Percentiles rank a stretch among this genome's conserved stretches.
These are phyloP conservation scores for Zelonia costaricensis DNA, from an alignment of 208 protist species.

Conservation along the genomic window DNA sequence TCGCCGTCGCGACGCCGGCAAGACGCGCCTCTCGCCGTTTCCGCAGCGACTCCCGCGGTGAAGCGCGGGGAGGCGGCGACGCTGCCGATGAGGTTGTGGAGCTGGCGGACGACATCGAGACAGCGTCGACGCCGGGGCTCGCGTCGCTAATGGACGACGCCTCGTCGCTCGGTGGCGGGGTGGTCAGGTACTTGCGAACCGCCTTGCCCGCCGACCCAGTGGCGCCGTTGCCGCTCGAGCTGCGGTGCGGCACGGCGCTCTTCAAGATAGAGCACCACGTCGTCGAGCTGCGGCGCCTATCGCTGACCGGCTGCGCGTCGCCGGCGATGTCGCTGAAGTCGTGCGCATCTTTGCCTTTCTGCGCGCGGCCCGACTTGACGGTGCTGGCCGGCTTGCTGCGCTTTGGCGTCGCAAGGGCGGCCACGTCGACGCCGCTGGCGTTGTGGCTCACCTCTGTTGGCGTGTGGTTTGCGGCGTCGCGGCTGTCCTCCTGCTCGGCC, in stretches of 20 bases:
- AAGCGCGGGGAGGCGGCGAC: neutral
- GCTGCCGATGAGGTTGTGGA: neutral
- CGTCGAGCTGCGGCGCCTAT: conserved; percentile 6
- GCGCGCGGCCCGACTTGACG: neutral
- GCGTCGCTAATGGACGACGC: neutral
- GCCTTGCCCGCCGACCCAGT: neutral
- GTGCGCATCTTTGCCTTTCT: neutral
- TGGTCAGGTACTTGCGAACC: conserved; percentile 16
- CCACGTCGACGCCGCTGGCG: neutral
- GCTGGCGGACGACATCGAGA: conserved; percentile 1
- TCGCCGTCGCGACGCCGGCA: neutral
- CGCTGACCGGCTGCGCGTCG: neutral
- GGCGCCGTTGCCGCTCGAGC: neutral
- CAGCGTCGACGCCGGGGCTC: neutral
- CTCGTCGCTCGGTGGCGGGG: conserved; percentile 1
- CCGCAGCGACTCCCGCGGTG: neutral
- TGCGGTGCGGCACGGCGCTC: neutral
- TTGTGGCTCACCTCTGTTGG: neutral
- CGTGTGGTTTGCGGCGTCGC: neutral
- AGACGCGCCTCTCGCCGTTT: neutral
- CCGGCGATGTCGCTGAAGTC: conserved; percentile 20
- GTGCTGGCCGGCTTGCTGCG: neutral
- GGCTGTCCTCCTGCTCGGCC: neutral
- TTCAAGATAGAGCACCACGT: conserved; percentile 18
- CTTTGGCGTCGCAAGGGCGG: neutral